Evolutionary conservation across 2,329 filamentous ascomycete species (phyloP), one percentile per base, ranked within the genome.

Genomic region (Hypoxylon sp.): DNA sequence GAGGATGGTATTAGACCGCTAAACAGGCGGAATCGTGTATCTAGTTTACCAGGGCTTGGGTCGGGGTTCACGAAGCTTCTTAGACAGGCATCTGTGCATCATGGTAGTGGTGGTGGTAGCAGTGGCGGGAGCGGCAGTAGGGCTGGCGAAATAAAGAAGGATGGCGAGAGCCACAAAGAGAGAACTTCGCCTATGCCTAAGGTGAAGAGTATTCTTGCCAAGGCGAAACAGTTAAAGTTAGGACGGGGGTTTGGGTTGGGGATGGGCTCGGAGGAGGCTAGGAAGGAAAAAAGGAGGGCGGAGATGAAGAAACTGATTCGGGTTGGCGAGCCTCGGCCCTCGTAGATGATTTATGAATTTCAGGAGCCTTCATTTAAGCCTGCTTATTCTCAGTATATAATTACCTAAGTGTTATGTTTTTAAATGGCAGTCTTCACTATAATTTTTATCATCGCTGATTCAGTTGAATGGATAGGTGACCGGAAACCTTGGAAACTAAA

Each of bases 181-280:
- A 32, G 30, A 13, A 20, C 42, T 6, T 46, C 48, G 27, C 23
- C 61, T 3, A 34, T 48, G 2, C 63, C 63, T 0, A 62, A 44
- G 43, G 53, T 61, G 7, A 67, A 43, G 55, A 53, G 54, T 20
- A 56, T 66, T 2, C 27, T 67, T 19, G 61, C 61, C 0, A 63
- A 50, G 53, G 64, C 65, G 25, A 65, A 60, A 26, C 60, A 60
- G 12, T 36, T 65, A 4, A 29, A 51, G 7, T 31, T 52, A n/a
- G 43, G 38, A 7, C 30, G 31, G 12, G 50, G 54, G 2, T 11
- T 57, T 8, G 49, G 50, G 7, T 30, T 57, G 13, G 50, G 38
- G 29, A 15, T 21, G 13, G 27, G 51, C 8, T 58, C 54, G 4
- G 59, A 63, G 5, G 65, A 65, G 34, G 34, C 46, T 7, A 60